These are phyloP conservation scores for Wickerhamomyces sydowiorum DNA, from an alignment of 805 yeast genomes.

Conservation along the genomic window DNA sequence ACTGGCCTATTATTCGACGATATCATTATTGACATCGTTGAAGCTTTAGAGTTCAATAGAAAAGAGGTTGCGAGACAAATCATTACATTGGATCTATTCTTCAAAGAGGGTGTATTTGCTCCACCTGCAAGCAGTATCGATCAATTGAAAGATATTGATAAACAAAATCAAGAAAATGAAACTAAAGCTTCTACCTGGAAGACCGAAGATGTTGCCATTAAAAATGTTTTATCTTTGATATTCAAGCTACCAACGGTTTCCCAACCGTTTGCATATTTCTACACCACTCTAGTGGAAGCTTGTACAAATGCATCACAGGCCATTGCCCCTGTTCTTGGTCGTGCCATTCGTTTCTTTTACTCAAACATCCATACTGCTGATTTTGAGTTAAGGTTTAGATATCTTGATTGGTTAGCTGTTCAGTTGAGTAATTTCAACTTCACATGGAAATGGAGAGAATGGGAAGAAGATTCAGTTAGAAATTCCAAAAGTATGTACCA, in stretches of 20 bases:
- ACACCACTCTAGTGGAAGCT: constrained; percentile 78
- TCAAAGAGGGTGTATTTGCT: constrained; percentile 59
- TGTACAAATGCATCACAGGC: constrained; percentile 77
- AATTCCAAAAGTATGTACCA: constrained; percentile 46
- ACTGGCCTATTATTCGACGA: constrained; percentile 68
- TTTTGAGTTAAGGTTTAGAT: constrained; percentile 66
- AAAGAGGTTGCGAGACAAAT: constrained; percentile 82
- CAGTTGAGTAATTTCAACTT: constrained; percentile 92
- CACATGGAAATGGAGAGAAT: constrained; percentile 97
- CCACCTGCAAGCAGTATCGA: constrained; percentile 76
- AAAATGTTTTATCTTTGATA: constrained; percentile 71
- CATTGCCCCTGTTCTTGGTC: constrained; percentile 91
- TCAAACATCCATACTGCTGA: constrained; percentile 61
- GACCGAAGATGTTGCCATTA: constrained; percentile 84
- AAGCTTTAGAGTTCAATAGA: constrained; percentile 83
- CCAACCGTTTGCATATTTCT: constrained; percentile 71
- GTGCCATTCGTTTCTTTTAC: constrained; percentile 83
- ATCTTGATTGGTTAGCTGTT: constrained; percentile 85
- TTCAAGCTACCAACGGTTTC: constrained; percentile 67
- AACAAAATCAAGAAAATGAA: constrained; percentile 30
- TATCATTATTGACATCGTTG: constrained; percentile 64
- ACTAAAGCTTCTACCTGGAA: constrained; percentile 65
- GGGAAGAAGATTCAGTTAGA: constrained; percentile 59
- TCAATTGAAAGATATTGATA: constrained; percentile 41
- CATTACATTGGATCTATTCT: constrained; percentile 65